phyloP scores from a whole-genome alignment of 257 asterid genomes.

The Solanum commersonii region DNA sequence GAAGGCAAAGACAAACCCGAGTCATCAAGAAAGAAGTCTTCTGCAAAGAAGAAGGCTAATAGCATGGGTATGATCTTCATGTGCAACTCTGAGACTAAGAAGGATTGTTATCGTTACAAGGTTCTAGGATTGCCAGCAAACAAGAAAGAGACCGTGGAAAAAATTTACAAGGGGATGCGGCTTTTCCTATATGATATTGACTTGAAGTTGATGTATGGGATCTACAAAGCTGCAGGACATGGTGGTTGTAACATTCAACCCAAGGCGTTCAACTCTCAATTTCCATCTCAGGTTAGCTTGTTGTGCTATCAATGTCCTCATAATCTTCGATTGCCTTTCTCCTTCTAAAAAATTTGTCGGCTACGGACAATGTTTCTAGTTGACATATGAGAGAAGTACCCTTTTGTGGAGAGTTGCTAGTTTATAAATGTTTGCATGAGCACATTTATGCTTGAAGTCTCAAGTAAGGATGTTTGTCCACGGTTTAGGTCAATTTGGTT shows the following conservation, averaged over 20 bases:
- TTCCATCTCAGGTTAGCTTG: slow-evolving; percentile 82
- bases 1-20: slow-evolving; percentile 29
- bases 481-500: background rate
- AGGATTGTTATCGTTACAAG: slow-evolving; percentile 63
- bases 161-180: slow-evolving; percentile 82
- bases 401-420: background rate
- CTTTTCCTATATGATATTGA: slow-evolving; percentile 73
- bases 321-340: background rate
- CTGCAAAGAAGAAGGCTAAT: slow-evolving; percentile 33
- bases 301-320: background rate
- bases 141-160: slow-evolving; percentile 60
- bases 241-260: slow-evolving; percentile 88
- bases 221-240: slow-evolving; percentile 70
- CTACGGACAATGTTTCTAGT: background rate
- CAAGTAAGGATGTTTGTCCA: background rate
- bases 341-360: background rate
- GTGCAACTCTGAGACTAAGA: slow-evolving; percentile 83
- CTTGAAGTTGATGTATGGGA: slow-evolving; percentile 74
- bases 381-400: background rate
- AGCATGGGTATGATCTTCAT: slow-evolving; percentile 92
- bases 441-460: background rate
- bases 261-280: slow-evolving; percentile 80
- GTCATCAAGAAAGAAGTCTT: slow-evolving; percentile 34
- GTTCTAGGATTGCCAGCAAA: slow-evolving; percentile 88
- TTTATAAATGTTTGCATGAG: background rate